phyloP scores from a whole-genome alignment of 495 filamentous ascomycete species.

The Annulohypoxylon maeteangense region DNA sequence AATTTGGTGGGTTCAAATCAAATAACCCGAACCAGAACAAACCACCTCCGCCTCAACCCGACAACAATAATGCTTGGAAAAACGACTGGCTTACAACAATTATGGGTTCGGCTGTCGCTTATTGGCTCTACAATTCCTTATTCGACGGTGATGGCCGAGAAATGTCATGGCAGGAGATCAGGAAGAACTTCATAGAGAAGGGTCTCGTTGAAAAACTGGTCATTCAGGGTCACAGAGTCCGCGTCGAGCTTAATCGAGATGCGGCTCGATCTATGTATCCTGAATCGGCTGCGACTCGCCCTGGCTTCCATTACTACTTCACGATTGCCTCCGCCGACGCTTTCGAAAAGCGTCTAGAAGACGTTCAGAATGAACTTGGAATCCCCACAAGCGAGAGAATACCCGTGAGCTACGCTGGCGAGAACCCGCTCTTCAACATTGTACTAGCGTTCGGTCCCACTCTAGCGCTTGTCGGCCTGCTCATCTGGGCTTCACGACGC shows the following conservation, averaged over 20 bases:
- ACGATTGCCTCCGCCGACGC: conserved; percentile 93
- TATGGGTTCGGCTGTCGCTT: conserved; percentile 38
- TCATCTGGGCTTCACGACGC: conserved; percentile 78
- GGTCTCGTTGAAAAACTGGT: conserved; percentile 94
- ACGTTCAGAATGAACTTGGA: conserved; percentile 84
- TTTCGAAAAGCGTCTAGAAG: conserved; percentile 87
- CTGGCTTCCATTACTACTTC: conserved; percentile 88
- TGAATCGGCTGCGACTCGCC: conserved; percentile 76
- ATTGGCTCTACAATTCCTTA: conserved; percentile 44
- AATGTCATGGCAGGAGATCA: conserved; percentile 98
- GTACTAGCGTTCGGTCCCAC: conserved; percentile 88
- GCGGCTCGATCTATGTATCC: conserved; percentile 81
- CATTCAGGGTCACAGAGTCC: conserved; percentile 75
- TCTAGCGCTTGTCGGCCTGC: conserved; percentile 79
- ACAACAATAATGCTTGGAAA: conserved; percentile 27
- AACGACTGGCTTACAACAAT: conserved; percentile 44
- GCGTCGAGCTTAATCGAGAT: conserved; percentile 85
- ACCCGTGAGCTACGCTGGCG: conserved; percentile 85
- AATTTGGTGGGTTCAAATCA: conserved; percentile 35
- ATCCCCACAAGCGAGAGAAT: conserved; percentile 88
- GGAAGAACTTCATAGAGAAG: conserved; percentile 91
- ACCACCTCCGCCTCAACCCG: conserved; percentile 29
- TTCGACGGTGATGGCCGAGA: conserved; percentile 63
- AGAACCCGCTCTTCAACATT: conserved; percentile 72
- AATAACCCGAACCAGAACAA: conserved; percentile 39